Evolutionary conservation across 345 rosid species (phyloP), one percentile per base, ranked within the genome.

Genomic region (Hevea brasiliensis): DNA sequence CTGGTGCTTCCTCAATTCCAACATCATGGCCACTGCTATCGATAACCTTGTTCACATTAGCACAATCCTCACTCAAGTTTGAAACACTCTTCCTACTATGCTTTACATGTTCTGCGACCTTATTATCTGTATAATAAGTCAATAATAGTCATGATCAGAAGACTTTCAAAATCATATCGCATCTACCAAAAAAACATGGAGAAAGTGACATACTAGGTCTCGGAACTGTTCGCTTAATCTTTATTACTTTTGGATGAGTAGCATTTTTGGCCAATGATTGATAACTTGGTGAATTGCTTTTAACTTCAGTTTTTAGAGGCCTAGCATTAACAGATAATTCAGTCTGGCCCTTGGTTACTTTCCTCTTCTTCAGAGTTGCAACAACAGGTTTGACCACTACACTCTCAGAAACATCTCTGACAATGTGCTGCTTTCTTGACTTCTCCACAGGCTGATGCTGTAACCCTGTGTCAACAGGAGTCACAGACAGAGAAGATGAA

Each of bases 151-250:
- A 24, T 32, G 65, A 32, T 32, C 37, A 32, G 37, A 32, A 32
- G 2, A 32, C n/a, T 32, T 32, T 44, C 44, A 73, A 10, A 53
- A 70, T 20, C 23, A 78, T 41, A 64, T 65, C 41, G 51, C 67
- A 71, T 10, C 17, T 29, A 56, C 2, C 32, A 68, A 72, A 54
- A 56, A 11, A 53, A 70, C 13, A 70, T 10, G 55, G 27, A 82
- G 42, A 56, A 70, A 65, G 63, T 45, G 14, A 6, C 85, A 62
- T 87, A 92, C 97, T 48, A 47, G 68, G 78, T 87, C 93, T 57
- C 37, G 72, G 77, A 74, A 61, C 83, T 44, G 50, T 63, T 50
- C 6, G 1, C 59, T 60, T 58, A 78, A 50, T 69, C 65, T 84
- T 79, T 45, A 40, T 42, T 66, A 73, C 73, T 80, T 85, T 88